A percentile compares a stretch with the other conserved stretches of the same genome.
Evolutionary conservation across 1,284 basidiomycete genomes (phyloP).

Genomic region (Pseudozyma flocculosa): DNA sequence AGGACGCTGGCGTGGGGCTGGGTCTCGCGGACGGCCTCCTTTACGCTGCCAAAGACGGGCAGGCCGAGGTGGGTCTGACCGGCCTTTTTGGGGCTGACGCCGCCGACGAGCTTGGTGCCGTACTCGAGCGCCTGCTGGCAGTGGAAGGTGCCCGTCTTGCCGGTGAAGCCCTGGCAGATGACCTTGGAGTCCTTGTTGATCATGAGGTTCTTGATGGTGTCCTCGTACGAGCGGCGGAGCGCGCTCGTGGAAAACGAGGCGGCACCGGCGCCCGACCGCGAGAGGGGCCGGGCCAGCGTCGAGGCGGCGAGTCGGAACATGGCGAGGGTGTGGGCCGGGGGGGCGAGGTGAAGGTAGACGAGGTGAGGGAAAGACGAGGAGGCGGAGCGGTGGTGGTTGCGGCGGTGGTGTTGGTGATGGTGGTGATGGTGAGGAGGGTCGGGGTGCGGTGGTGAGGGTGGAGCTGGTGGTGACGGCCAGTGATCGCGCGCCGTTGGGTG

Average conservation of each 20-base stretch:
- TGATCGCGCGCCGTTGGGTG: no score
- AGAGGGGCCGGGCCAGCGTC: constrained; percentile 20
- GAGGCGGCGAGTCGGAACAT: constrained; percentile 33
- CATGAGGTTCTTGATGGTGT: constrained; percentile 86
- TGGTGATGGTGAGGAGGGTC: constrained; percentile 1
- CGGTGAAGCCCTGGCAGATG: constrained; percentile 61
- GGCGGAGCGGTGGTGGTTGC: no score
- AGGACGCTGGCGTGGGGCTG: constrained; percentile 55
- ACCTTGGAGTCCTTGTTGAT: constrained; percentile 83
- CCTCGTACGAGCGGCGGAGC: constrained; percentile 66
- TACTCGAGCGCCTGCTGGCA: constrained; percentile 88
- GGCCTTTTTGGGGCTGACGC: constrained; percentile 96
- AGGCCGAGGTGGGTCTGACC: constrained; percentile 92
- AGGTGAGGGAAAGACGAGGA: no score
- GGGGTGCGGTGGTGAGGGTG: no score
- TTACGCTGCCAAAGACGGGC: constrained; percentile 89
- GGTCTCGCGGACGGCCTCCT: constrained; percentile 66
- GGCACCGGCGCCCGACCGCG: constrained; percentile 4
- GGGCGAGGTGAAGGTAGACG: constrained; percentile 3
- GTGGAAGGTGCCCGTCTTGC: constrained; percentile 99
- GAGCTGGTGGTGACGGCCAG: neutral
- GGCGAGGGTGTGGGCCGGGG: constrained; percentile 10
- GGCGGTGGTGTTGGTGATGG: constrained; percentile 11
- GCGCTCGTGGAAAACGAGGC: constrained; percentile 35
- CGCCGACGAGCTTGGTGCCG: constrained; percentile 95